Evolutionary conservation across 805 yeast species (phyloP).

Genomic region (Zygosaccharomyces bailii): DNA sequence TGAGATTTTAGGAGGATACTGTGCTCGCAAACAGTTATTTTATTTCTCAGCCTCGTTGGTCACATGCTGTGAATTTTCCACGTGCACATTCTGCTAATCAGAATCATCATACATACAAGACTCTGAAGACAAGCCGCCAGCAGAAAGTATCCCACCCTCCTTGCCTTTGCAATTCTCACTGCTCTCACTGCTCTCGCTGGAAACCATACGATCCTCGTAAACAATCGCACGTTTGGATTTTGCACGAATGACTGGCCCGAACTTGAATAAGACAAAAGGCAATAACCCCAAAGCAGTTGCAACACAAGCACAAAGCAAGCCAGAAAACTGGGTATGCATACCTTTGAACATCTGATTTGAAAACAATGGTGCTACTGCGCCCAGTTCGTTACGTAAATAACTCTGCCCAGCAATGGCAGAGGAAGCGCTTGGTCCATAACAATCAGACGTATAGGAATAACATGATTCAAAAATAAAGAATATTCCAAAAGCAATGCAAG

Average conservation of each 20-base stretch:
- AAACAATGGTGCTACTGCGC: conserved; percentile 6
- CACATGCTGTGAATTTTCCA: no score
- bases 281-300: conserved; percentile 2
- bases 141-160: no score
- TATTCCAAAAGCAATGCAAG: conserved; percentile 4
- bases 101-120: no score
- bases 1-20: no score
- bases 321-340: conserved; percentile 4
- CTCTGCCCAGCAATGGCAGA: conserved; percentile 7
- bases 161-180: no score
- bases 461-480: conserved; percentile 7
- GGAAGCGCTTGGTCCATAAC: conserved; percentile 7
- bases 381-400: conserved; percentile 6
- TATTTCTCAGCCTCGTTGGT: no score
- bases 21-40: no score
- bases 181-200: no score
- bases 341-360: conserved; percentile 1
- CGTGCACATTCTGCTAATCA: no score
- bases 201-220: no score
- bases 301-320: conserved; percentile 1
- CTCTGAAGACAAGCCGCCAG: no score
- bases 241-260: conserved; percentile 3
- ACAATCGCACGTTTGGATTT: conserved; percentile 5
- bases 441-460: conserved; percentile 5
- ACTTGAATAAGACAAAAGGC: conserved; percentile 6